Base-by-base conservation (phyloP, 345 rosid species). In the Arabidopsis suecica region DNA sequence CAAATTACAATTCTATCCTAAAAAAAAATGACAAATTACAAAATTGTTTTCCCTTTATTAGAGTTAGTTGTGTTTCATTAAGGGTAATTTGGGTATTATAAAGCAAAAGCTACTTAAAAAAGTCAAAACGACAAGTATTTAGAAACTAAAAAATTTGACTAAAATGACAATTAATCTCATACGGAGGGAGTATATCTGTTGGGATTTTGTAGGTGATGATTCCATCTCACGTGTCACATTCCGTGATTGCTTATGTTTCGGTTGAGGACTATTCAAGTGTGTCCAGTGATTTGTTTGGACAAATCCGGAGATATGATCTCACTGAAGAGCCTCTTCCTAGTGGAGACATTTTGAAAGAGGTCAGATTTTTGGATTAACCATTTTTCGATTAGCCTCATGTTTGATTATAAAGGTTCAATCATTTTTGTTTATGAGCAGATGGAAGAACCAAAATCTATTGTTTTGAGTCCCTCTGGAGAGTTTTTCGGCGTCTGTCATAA, bases 301-400 rank as follows among this genome's bases (percentile, higher is more conserved):
- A 82, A 57, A 73, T 91, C 64, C 79, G 80, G 62, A 91, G 84
- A 78, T 92, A 87, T 79, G 86, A 88, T 79, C 81, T 92, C 67
- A 81, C 82, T n/a, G 75, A 84, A 64, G 84, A 87, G 40, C 79
- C 84, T 64, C 72, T 92, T 20, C 68, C 48, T 32, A 84, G 86
- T 81, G 88, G 86, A 60, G 61, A 81, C 16, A 82, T 74, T 68
- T 80, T 92, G 79, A 79, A 79, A 63, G 94, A 90, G 96, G 97
- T 90, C 48, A 32, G 44, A 40, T 51, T 51, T 2, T 33, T 25
- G 33, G 56, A 23, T 51, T 65, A 12, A 22, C 10, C 49, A 40
- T 60, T 61, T 22, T 38, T 5, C 41, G 6, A 36, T 10, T 37
- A 18, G 28, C 11, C 13, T 57, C 7, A 16, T 36, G 49, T 22